Percentiles rank a stretch among this genome's conserved stretches.
phyloP scores from a whole-genome alignment of 2,329 filamentous ascomycete genomes.

The Ceratocystis eucalypticola region DNA sequence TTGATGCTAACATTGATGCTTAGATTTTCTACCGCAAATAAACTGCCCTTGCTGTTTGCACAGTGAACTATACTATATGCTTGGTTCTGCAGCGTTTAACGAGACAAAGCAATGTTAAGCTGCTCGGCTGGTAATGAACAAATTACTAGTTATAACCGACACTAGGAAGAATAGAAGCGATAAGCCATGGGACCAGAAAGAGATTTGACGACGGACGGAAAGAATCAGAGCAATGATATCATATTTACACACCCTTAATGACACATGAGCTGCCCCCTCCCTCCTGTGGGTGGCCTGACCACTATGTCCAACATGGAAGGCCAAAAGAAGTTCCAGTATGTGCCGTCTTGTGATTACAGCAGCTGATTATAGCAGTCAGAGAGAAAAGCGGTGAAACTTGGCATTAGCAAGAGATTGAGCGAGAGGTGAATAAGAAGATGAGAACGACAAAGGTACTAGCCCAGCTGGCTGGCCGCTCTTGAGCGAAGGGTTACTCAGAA shows the following conservation, averaged over 20 bases:
- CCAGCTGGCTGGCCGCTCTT: neutral
- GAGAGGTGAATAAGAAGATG: neutral
- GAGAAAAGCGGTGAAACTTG: neutral
- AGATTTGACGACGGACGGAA: neutral
- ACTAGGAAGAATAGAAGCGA: neutral
- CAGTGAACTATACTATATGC: neutral
- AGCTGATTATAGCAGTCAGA: neutral
- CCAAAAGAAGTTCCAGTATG: neutral
- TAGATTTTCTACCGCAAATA: slow-evolving; percentile 46
- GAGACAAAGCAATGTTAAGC: neutral
- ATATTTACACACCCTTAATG: neutral
- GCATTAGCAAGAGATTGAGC: neutral
- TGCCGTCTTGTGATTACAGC: neutral
- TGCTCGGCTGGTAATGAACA: neutral
- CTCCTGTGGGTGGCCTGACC: neutral
- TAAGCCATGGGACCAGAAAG: neutral
- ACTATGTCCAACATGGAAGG: neutral
- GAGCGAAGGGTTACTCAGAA: neutral
- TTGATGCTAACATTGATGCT: slow-evolving; percentile 17
- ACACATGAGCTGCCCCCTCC: neutral
- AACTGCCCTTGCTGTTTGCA: slow-evolving; percentile 15
- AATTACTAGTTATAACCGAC: neutral
- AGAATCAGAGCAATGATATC: neutral
- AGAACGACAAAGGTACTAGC: neutral
- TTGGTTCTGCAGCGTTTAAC: neutral